phyloP scores from a whole-genome alignment of 2,329 filamentous ascomycete species.

The Colletotrichum shisoi region DNA sequence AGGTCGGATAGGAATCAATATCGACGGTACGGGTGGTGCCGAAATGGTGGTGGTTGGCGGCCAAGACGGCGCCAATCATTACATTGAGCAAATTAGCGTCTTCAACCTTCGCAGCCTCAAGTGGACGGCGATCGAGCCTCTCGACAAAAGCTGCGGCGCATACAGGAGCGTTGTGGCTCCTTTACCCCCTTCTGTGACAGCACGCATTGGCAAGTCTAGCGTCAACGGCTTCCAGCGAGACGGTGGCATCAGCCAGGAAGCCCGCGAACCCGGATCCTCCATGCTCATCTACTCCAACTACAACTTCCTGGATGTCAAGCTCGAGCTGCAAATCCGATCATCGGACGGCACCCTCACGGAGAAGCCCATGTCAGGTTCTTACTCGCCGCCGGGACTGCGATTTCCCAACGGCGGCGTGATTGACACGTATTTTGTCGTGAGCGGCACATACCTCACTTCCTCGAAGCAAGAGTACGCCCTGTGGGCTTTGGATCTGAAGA shows the following conservation, averaged over 20 bases:
- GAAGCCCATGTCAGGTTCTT: slow-evolving; percentile 84
- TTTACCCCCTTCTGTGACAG: slow-evolving; percentile 70
- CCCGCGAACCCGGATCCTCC: slow-evolving; percentile 66
- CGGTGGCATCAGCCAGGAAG: slow-evolving; percentile 61
- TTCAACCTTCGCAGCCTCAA: slow-evolving; percentile 95
- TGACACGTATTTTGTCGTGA: slow-evolving; percentile 95
- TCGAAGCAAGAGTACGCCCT: slow-evolving; percentile 98
- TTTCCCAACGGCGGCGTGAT: slow-evolving; percentile 97
- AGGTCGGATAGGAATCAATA: slow-evolving; percentile 83
- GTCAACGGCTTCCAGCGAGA: slow-evolving; percentile 54
- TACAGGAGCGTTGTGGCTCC: slow-evolving; percentile 96
- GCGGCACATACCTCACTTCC: slow-evolving; percentile 94
- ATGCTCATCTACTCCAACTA: slow-evolving; percentile 99
- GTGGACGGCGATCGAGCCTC: slow-evolving; percentile 87
- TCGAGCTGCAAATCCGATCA: slow-evolving; percentile 88
- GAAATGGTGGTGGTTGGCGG: slow-evolving; percentile 98
- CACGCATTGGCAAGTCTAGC: slow-evolving; percentile 71
- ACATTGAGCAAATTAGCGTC: slow-evolving; percentile 98
- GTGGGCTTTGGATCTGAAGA: slow-evolving; percentile 90
- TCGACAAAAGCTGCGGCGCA: slow-evolving; percentile 93
- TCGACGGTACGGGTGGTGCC: slow-evolving; percentile 89
- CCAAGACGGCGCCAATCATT: slow-evolving; percentile 96
- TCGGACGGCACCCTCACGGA: slow-evolving; percentile 85
- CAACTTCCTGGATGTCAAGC: slow-evolving; percentile 95
- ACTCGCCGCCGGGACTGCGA: slow-evolving; percentile 88